Evolutionary conservation across 1,139 yeast genomes (phyloP).

Genomic region (Suhomyces chickasaworum): DNA sequence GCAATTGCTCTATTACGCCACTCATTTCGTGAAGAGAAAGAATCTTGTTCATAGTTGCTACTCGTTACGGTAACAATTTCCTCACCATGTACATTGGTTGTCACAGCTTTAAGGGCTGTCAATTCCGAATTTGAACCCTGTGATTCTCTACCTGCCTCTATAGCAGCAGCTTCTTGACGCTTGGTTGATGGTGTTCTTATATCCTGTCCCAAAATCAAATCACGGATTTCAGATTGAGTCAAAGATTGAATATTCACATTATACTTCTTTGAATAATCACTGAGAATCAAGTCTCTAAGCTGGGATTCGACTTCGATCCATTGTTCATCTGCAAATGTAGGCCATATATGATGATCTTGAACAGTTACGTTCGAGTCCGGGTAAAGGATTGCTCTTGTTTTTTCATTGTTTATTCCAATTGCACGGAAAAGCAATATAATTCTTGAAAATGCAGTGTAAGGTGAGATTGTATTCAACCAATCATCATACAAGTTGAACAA

Average conservation of each 20-base stretch:
- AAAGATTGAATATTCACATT: slow-evolving; percentile 83
- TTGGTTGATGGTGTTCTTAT: slow-evolving; percentile 85
- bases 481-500: slow-evolving; percentile 90
- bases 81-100: slow-evolving; percentile 93
- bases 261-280: slow-evolving; percentile 83
- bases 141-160: slow-evolving; percentile 53
- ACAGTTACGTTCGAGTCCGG: slow-evolving; percentile 74
- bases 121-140: slow-evolving; percentile 42
- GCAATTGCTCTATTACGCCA: slow-evolving; percentile 92
- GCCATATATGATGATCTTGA: slow-evolving; percentile 90
- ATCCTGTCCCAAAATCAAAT: slow-evolving; percentile 92
- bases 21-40: slow-evolving; percentile 82
- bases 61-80: slow-evolving; percentile 94
- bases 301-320: slow-evolving; percentile 91
- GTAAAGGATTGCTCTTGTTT: slow-evolving; percentile 71
- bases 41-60: slow-evolving; percentile 80
- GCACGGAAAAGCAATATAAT: slow-evolving; percentile 79
- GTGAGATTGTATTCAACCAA: slow-evolving; percentile 81
- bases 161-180: slow-evolving; percentile 75
- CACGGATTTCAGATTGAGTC: slow-evolving; percentile 92
- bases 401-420: slow-evolving; percentile 73
- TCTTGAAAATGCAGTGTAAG: slow-evolving; percentile 93
- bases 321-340: slow-evolving; percentile 80
- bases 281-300: slow-evolving; percentile 81
- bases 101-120: slow-evolving; percentile 81